Percentiles rank a stretch among this genome's conserved stretches.
Evolutionary conservation across 2,329 filamentous ascomycete species (phyloP).

Genomic region (Pseudopyrenochaeta lycopersici): DNA sequence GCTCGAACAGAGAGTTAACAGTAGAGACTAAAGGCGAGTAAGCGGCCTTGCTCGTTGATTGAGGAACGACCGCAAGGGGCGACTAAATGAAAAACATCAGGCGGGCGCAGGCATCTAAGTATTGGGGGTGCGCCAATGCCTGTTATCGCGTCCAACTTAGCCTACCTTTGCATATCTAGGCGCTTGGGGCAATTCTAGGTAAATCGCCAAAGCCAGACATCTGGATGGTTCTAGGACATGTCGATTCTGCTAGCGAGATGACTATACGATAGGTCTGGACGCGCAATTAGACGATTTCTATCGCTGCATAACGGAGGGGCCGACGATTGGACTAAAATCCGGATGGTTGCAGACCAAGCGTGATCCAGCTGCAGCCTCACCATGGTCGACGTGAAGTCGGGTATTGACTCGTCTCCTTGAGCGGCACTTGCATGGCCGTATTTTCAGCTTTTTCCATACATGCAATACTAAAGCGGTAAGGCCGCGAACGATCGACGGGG

Average conservation of each 20-base stretch:
- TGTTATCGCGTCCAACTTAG: not conserved
- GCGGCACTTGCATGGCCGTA: not conserved
- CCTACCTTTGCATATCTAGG: not conserved
- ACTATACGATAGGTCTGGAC: not conserved
- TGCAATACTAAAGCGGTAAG: not conserved
- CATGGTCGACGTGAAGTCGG: not conserved
- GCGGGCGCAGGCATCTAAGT: not conserved
- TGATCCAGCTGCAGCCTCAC: slow-evolving; percentile 1
- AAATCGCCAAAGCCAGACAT: not conserved
- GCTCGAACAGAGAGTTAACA: not conserved
- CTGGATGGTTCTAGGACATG: not conserved
- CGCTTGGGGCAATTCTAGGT: no score
- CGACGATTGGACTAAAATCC: not conserved
- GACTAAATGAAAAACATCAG: not conserved
- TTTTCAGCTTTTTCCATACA: not conserved
- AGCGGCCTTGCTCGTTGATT: not conserved
- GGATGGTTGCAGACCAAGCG: not conserved
- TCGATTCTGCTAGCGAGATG: not conserved
- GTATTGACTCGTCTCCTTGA: not conserved
- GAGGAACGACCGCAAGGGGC: not conserved
- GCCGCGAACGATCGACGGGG: not conserved
- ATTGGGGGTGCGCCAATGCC: not conserved
- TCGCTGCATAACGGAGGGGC: not conserved
- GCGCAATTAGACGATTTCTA: not conserved
- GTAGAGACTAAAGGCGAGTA: slow-evolving; percentile 1